Base-by-base conservation (phyloP, 129 eudicot genomes). In the Lactuca saligna region DNA sequence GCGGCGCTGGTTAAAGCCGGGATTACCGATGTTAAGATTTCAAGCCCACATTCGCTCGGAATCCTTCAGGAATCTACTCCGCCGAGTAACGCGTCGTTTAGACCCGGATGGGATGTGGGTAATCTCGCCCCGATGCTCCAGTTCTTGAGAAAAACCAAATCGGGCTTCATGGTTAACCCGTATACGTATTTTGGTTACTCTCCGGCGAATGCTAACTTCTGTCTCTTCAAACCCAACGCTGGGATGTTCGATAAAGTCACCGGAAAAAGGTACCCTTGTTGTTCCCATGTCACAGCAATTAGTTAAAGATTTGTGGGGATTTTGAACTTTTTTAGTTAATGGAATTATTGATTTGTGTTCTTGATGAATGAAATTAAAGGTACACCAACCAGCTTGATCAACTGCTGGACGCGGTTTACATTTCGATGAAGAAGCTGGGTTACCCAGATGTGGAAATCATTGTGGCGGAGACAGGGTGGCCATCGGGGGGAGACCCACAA, bases 401-500 rank as follows among this genome's bases (percentile, higher is more conserved):
- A 67, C 80, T 87, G 2, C 33, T 93, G 84, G 99, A 93, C 48
- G 87, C 99, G 1, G 88, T 87, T 2, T 82, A 51, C 62, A 69
- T 82, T 46, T 82, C 90, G 11, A 93, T 93, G 99, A 85, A 73
- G 80, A 83, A 54, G 41, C 63, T 93, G 58, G 95, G 96, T 2
- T 87, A 74, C 67, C 73, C 70, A 0, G 87, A 89, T 54, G 97
- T 93, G 33, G 95, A 87, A 8, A 87, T 93, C 42, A 91, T 77
- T 2, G 88, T 80, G 32, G 99, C 92, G 14, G 99, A 93, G 78
- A 89, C 96, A 0, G 99, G 99, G 25, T 93, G 99, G 99, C 87
- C 99, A 13, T 87, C 92, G 11, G 50, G 67, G 1, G 97, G 88
- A 1, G 99, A 87, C 64, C 72, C 85, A 3, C 82, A 74, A 32